Percentiles rank a stretch among this genome's conserved stretches.
Evolutionary conservation across 2,329 filamentous ascomycete species (phyloP).

Genomic region (Ophiostoma fasciatum): DNA sequence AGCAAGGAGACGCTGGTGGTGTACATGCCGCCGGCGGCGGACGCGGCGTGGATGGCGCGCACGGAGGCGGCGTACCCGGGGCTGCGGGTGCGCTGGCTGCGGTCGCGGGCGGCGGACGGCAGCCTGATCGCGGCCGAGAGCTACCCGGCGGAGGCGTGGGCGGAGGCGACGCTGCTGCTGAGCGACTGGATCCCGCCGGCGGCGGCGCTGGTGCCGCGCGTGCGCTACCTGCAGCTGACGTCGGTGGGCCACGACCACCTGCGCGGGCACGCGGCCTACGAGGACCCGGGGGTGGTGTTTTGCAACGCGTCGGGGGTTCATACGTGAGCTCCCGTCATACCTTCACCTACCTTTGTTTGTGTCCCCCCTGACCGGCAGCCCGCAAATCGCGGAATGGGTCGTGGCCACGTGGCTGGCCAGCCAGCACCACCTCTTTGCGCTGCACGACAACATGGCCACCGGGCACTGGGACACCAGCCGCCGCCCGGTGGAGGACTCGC

Average conservation of each 20-base stretch:
- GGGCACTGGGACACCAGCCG: too few species aligned
- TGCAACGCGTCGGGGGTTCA: conserved; percentile 44
- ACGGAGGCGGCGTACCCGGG: conserved; percentile 27
- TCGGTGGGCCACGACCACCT: conserved; percentile 40
- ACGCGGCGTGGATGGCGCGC: conserved; percentile 20
- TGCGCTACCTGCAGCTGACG: conserved; percentile 38
- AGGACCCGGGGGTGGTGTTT: conserved; percentile 33
- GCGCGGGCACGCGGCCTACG: conserved; percentile 29
- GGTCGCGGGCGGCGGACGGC: conserved; percentile 12
- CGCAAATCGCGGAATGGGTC: conserved; percentile 43
- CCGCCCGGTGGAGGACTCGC: conserved; percentile 27
- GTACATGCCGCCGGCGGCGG: conserved; percentile 19
- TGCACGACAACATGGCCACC: too few species aligned
- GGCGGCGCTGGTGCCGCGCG: conserved; percentile 26
- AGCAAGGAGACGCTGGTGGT: conserved; percentile 34
- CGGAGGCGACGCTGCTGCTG: conserved; percentile 27
- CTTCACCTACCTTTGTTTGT: too few species aligned
- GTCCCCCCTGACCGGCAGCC: conserved; percentile 23
- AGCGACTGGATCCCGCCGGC: conserved; percentile 22
- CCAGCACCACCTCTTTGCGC: conserved; percentile 31
- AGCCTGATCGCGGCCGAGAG: conserved; percentile 22
- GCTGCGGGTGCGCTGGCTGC: conserved; percentile 23
- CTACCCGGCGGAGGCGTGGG: too few species aligned
- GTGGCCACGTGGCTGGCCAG: conserved; percentile 34
- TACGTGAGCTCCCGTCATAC: too few species aligned